phyloP scores from a whole-genome alignment of 441 rosid genomes.

The Euphorbia schlechtendalii region DNA sequence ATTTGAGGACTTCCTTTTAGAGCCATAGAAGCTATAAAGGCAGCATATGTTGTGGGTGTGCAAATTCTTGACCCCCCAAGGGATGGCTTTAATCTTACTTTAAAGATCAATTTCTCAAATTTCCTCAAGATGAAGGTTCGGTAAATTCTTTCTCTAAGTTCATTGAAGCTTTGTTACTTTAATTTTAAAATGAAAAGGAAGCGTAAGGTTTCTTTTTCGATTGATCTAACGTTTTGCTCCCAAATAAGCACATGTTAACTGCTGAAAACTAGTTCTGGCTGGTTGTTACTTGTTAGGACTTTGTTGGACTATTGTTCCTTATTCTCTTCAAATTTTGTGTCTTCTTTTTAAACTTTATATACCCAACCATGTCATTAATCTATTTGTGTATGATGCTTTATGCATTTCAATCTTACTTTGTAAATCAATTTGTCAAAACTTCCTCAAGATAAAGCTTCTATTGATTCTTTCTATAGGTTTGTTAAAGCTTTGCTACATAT shows the following conservation, averaged over 20 bases:
- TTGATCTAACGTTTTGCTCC: too few relatives aligned
- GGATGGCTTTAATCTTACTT: constrained; percentile 87
- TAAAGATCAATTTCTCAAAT: constrained; percentile 82
- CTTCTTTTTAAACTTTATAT: neutral
- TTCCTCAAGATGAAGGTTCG: constrained; percentile 86
- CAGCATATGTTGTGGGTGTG: constrained; percentile 58
- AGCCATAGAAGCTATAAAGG: constrained; percentile 88
- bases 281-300: neutral
- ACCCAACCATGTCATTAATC: neutral
- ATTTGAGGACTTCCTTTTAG: constrained; percentile 81
- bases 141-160: constrained; percentile 41
- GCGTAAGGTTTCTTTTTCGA: too few relatives aligned
- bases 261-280: neutral
- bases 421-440: too few relatives aligned
- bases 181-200: too few relatives aligned
- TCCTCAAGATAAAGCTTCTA: too few relatives aligned
- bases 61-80: constrained; percentile 97
- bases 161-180: constrained; percentile 30
- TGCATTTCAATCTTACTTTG: too few relatives aligned
- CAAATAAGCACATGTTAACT: neutral
- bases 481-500: too few relatives aligned
- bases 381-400: neutral
- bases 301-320: neutral
- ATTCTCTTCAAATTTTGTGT: neutral
- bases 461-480: too few relatives aligned